Percentiles rank a stretch among this genome's conserved stretches.
Evolutionary conservation across 202 grass and related monocot species (phyloP).

Genomic region (Bolboschoenoplectus hybrid): DNA sequence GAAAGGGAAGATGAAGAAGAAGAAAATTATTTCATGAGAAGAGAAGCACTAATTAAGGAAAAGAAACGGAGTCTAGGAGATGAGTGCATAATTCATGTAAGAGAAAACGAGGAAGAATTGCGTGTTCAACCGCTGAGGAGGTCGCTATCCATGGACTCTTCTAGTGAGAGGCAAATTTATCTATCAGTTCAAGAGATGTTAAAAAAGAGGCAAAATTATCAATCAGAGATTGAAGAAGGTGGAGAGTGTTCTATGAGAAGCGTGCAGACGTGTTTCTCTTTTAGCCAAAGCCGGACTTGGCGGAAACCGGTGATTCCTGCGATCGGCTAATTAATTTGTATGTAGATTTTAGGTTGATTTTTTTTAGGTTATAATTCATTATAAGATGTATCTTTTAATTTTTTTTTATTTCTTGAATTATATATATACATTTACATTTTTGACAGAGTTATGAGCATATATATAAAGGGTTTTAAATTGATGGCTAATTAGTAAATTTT

Average conservation of each 20-base stretch:
- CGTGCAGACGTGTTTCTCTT: conserved; percentile 62
- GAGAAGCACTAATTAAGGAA: conserved; percentile 30
- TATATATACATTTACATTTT: background rate
- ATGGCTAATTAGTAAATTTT: conserved; percentile 21
- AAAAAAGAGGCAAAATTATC: conserved; percentile 41
- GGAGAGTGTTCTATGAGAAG: conserved; percentile 37
- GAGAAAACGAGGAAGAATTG: conserved; percentile 22
- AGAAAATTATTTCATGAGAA: background rate
- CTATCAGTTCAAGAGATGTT: conserved; percentile 62
- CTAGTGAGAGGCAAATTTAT: conserved; percentile 55
- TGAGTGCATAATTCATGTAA: conserved; percentile 47
- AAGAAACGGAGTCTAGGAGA: conserved; percentile 45
- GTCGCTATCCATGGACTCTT: conserved; percentile 84
- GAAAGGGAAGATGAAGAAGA: background rate
- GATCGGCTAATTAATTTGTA: conserved; percentile 6
- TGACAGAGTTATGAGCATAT: background rate
- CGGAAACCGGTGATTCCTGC: conserved; percentile 18
- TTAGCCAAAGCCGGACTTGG: conserved; percentile 55
- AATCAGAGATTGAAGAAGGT: background rate
- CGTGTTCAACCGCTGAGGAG: conserved; percentile 48
- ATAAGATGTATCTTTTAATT: background rate
- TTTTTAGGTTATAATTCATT: conserved; percentile 7
- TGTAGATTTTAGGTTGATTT: conserved; percentile 8
- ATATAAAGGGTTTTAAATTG: conserved; percentile 5
- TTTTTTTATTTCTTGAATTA: background rate